phyloP scores from a whole-genome alignment of 176 grass and related monocot species.

The Oryza longistaminata region DNA sequence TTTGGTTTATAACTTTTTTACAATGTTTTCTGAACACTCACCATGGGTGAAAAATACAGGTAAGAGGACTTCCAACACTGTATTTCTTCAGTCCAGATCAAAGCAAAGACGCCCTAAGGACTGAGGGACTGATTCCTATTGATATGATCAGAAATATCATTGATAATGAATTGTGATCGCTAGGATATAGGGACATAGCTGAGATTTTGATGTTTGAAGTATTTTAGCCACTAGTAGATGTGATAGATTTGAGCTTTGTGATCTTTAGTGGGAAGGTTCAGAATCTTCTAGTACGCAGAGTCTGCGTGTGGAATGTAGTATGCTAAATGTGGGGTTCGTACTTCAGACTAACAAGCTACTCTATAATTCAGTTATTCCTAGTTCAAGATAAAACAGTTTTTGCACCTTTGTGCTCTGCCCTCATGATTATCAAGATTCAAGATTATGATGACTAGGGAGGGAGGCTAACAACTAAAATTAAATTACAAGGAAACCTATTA shows the following conservation, averaged over 20 bases:
- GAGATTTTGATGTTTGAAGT: background rate
- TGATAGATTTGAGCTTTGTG: background rate
- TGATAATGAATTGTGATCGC: conserved; percentile 68
- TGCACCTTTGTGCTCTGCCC: too few relatives aligned
- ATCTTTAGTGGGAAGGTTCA: background rate
- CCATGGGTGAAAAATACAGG: conserved; percentile 39
- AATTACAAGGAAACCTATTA: too few relatives aligned
- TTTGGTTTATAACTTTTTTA: background rate
- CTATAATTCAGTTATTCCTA: too few relatives aligned
- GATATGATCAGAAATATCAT: conserved; percentile 77
- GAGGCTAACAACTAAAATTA: too few relatives aligned
- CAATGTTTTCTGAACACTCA: background rate
- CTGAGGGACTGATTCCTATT: conserved; percentile 66
- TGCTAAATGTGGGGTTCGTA: background rate
- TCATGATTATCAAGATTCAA: too few relatives aligned
- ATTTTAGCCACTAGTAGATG: background rate
- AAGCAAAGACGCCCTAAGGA: conserved; percentile 70
- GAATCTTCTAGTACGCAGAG: background rate
- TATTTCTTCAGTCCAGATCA: conserved; percentile 86
- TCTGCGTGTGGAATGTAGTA: background rate
- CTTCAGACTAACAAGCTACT: too few relatives aligned
- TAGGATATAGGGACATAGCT: background rate
- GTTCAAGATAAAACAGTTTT: background rate
- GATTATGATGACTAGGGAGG: too few relatives aligned
- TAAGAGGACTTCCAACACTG: conserved; percentile 71